phyloP scores from a whole-genome alignment of 2,329 filamentous ascomycete genomes.

The Trichoderma sp. region DNA sequence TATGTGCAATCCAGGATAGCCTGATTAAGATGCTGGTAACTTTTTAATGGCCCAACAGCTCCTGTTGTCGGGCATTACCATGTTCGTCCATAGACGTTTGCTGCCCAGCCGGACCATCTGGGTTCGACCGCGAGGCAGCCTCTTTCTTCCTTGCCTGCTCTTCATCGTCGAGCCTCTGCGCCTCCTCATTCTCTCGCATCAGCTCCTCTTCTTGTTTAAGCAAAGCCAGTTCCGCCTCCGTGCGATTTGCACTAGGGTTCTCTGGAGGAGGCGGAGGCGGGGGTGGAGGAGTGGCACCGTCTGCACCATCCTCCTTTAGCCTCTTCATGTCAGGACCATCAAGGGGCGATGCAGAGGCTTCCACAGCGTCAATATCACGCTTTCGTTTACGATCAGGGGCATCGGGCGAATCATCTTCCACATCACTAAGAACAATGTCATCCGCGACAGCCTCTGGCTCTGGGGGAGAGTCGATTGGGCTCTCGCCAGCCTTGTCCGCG shows the following conservation, averaged over 20 bases:
- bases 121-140: slow-evolving; percentile 19
- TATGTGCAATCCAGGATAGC: slow-evolving; percentile 15
- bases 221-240: slow-evolving; percentile 45
- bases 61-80: slow-evolving; percentile 24
- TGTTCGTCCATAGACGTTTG: slow-evolving; percentile 20
- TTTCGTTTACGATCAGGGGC: slow-evolving; percentile 64
- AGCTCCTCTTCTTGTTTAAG: slow-evolving; percentile 51
- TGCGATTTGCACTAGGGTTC: slow-evolving; percentile 35
- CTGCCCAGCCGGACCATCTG: neutral
- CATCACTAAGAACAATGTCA: slow-evolving; percentile 39
- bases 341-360: slow-evolving; percentile 48
- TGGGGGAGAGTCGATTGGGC: slow-evolving; percentile 1
- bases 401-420: slow-evolving; percentile 44
- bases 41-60: slow-evolving; percentile 25
- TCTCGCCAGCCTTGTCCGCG: slow-evolving; percentile 23
- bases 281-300: slow-evolving; percentile 42
- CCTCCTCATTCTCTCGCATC: slow-evolving; percentile 54
- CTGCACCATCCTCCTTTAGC: slow-evolving; percentile 46
- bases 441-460: slow-evolving; percentile 24
- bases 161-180: slow-evolving; percentile 50
- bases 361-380: slow-evolving; percentile 41
- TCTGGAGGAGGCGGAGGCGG: slow-evolving; percentile 47
- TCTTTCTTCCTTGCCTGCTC: slow-evolving; percentile 32
- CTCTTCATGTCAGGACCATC: slow-evolving; percentile 57
- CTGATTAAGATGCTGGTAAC: neutral